Base-by-base conservation (phyloP, 2,329 filamentous ascomycete species). In the Sporothrix inflata region DNA sequence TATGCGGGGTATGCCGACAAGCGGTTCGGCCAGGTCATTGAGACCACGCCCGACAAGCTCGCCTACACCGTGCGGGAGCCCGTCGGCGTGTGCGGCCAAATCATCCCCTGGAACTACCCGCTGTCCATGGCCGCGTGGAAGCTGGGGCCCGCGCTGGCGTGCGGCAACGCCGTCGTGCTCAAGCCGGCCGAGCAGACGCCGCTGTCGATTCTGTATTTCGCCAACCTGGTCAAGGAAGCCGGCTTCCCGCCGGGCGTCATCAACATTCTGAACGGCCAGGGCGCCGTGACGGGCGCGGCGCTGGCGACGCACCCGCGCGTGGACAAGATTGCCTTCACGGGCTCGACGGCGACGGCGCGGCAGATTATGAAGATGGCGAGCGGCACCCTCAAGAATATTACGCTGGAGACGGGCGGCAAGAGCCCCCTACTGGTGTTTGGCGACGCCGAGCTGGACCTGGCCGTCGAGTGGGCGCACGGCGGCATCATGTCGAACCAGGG, bases 71-170 rank as follows among this genome's bases (percentile, higher is more conserved):
- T 92, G 34, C 86, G 89, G 57, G 89, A 93, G 78, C 91, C 91
- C 1, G 82, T 93, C 47, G 91, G 91, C 55, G 91, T 93, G 0
- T 91, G 90, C 73, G 91, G 85, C 1, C 83, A 84, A 78, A 92
- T 93, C 71, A 92, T 92, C 70, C 90, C 91, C 0, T 93, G 91
- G 91, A 93, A 94, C 79, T 92, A 90, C 74, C 91, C 91, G 5
- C 82, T 92, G 0, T 83, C 85, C 3, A 93, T 93, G 89, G 90
- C 89, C 9, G 86, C 88, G 1, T 92, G 90, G 89, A 93, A 93
- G 77, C 84, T 93, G 4, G 91, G 90, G 14, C 91, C 91, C 7
- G 88, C 87, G 11, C 77, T 90, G 47, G 87, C 88, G 19, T 85
- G 86, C 70, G 89, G 89, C 70, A 90, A 90, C 78, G 86, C 86